Evolutionary conservation across 495 filamentous ascomycete genomes (phyloP).

Genomic region (Daldinia vernicosa): DNA sequence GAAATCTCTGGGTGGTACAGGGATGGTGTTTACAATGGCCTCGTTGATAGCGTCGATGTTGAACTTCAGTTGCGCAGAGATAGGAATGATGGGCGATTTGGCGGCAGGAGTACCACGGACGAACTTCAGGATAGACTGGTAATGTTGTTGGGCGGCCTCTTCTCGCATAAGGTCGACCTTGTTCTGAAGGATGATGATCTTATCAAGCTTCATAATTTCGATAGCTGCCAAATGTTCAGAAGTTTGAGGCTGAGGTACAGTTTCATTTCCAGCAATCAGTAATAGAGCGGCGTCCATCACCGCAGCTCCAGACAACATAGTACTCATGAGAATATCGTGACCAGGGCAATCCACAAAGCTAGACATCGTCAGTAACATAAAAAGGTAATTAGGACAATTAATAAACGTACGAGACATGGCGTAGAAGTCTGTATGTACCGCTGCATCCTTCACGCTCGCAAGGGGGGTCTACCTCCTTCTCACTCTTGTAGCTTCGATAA

Average conservation of each 20-base stretch:
- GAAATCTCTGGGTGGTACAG: conserved; percentile 90
- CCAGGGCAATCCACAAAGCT: conserved; percentile 98
- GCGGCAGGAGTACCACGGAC: conserved; percentile 96
- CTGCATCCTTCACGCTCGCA: conserved; percentile 92
- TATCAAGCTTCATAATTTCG: conserved; percentile 76
- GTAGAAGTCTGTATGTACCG: conserved; percentile 82
- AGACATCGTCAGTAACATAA: conserved; percentile 23
- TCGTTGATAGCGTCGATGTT: conserved; percentile 99
- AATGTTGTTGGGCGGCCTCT: conserved; percentile 89
- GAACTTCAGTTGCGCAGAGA: conserved; percentile 98
- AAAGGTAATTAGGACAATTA: background rate
- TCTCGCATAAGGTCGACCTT: conserved; percentile 98
- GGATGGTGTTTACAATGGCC: conserved; percentile 89
- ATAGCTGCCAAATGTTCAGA: conserved; percentile 98
- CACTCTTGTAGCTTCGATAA: conserved; percentile 96
- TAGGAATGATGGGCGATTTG: conserved; percentile 95
- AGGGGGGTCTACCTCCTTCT: conserved; percentile 94
- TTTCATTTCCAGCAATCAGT: conserved; percentile 98
- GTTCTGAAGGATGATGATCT: conserved; percentile 99
- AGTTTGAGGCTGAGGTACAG: conserved; percentile 97
- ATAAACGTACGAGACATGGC: conserved; percentile 83
- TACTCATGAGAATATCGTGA: conserved; percentile 99
- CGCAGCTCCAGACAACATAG: conserved; percentile 98
- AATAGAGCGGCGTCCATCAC: conserved; percentile 99
- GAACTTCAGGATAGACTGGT: conserved; percentile 96